Evolutionary conservation across 2,329 filamentous ascomycete genomes (phyloP), one percentile per base, ranked within the genome.

Genomic region (Fusarium torreyae): DNA sequence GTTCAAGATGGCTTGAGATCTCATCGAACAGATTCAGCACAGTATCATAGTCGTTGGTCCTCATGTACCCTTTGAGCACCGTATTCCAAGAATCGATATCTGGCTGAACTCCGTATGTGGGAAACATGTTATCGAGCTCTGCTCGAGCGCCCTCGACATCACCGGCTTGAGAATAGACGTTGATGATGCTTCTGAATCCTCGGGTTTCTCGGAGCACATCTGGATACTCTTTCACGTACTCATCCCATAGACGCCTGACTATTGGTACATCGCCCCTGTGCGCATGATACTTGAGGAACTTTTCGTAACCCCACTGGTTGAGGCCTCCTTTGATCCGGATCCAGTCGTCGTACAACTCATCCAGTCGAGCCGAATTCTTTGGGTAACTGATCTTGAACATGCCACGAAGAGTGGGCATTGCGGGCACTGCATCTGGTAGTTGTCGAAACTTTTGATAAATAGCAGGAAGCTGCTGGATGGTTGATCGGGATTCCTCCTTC

Each of bases 11-110:
- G 74, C 65, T 77, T 72, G 70, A 84, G 67, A 96, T 85, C 11
- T 85, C 80, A 18, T 89, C 84, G 72, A 97, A 94, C 49, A 86
- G 84, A 8, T 82, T 76, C 58, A 93, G 81, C 14, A 90, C 91
- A 7, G 88, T 87, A n/a, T 88, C 83, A 43, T 92, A 86, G 75
- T 96, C 89, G 48, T 88, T 85, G 1, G 87, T 86, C 70, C 88
- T 89, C 18, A 86, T 85, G 78, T 94, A 87, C 4, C 91, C 90
- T 73, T 91, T 88, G 45, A 98, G 83, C 28, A 97, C 79, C 22
- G 90, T 89, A 75, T 97, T 97, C 91, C 92, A 97, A 66, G 87
- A 88, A 36, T 83, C 77, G 2, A 85, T 77, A 67, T 89, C 87
- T 8, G 90, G 91, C 42, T 81, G 69, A 17, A 91, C 71, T 1